phyloP scores from a whole-genome alignment of 2,329 filamentous ascomycete genomes.

The Ophiobolus disseminans region DNA sequence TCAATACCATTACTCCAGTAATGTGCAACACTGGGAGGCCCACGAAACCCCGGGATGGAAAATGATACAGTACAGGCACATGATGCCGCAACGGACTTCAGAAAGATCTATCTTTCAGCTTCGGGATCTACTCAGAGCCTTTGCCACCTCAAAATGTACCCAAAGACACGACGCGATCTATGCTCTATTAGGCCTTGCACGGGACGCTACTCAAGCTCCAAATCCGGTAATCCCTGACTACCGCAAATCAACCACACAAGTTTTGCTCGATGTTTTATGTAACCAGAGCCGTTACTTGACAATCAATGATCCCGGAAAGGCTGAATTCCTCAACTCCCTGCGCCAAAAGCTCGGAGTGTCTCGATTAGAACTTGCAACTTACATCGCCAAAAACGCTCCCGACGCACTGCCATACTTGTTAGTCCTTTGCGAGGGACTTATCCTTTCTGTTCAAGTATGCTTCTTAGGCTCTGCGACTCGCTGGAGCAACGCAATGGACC shows the following conservation, averaged over 20 bases:
- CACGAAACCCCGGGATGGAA: background rate
- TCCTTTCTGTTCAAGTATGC: no score
- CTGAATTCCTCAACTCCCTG: background rate
- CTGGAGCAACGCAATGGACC: no score
- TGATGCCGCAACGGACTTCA: background rate
- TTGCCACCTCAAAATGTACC: background rate
- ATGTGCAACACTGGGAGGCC: background rate
- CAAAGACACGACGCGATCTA: background rate
- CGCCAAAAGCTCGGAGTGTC: background rate
- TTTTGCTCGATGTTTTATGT: background rate
- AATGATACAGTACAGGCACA: background rate
- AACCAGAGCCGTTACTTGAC: background rate
- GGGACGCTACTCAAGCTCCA: background rate
- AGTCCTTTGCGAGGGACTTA: no score
- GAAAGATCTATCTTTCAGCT: background rate
- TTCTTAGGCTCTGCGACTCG: no score
- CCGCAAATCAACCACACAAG: background rate
- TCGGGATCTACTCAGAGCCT: background rate
- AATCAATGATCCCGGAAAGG: background rate
- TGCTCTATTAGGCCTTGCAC: background rate
- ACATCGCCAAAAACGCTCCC: background rate
- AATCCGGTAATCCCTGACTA: background rate
- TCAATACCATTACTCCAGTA: background rate
- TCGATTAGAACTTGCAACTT: background rate
- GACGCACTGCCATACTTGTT: background rate